These are phyloP conservation scores for Aspergillus quadrilineatus DNA, from an alignment of 2,329 filamentous ascomycete genomes.

Conservation along the genomic window DNA sequence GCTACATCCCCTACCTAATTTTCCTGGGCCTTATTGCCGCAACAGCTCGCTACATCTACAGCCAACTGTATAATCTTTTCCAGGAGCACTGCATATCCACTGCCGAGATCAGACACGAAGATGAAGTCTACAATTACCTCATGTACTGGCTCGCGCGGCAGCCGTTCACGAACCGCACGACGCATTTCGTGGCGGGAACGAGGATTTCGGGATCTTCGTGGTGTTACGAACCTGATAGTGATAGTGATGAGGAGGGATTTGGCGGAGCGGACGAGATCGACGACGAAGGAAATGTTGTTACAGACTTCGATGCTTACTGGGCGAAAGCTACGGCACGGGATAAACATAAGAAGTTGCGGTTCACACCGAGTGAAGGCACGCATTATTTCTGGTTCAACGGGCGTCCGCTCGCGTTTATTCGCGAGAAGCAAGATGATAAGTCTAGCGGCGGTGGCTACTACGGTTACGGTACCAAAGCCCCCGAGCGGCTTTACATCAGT, in stretches of 20 bases:
- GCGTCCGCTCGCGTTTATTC: conserved; percentile 47
- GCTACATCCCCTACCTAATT: conserved; percentile 61
- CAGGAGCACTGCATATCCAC: conserved; percentile 62
- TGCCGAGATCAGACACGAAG: conserved; percentile 66
- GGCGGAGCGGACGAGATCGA: conserved; percentile 26
- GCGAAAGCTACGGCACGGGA: conserved; percentile 39
- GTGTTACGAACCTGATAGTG: conserved; percentile 27
- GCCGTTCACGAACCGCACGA: conserved; percentile 58
- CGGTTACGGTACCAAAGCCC: conserved; percentile 18
- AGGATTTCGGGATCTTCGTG: conserved; percentile 48
- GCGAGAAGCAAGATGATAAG: conserved; percentile 29
- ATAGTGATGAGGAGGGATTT: conserved; percentile 20
- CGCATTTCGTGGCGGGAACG: conserved; percentile 65
- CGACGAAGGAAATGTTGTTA: conserved; percentile 36
- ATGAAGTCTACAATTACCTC: conserved; percentile 71
- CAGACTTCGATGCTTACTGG: conserved; percentile 43
- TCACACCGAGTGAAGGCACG: conserved; percentile 66
- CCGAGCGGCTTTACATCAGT: conserved; percentile 35
- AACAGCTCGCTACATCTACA: conserved; percentile 53
- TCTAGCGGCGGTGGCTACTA: background rate
- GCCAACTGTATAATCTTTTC: conserved; percentile 50
- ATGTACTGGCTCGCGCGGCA: conserved; percentile 69
- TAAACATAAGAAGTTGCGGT: conserved; percentile 43
- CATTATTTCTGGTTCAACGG: conserved; percentile 69
- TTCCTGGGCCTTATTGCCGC: conserved; percentile 51